Evolutionary conservation across 768 basidiomycete species (phyloP), one percentile per base, ranked within the genome.

Genomic region (Lactarius quietus): DNA sequence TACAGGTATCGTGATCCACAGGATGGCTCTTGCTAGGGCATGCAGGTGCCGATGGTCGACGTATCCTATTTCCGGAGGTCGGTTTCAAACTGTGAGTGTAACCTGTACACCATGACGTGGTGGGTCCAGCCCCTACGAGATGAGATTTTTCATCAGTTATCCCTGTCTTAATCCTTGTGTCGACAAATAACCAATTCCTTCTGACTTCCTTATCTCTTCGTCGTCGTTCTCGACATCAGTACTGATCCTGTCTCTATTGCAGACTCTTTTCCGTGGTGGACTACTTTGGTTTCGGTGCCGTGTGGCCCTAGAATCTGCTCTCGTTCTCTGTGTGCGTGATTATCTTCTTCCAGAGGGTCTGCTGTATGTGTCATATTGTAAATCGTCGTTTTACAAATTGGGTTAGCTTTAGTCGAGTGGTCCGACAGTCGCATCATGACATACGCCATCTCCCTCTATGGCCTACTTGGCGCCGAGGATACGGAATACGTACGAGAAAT

Each of bases 111-210:
- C n/a, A 15, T 39, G 28, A 28, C 41, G 1, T n/a, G n/a, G 20
- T n/a, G 14, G 23, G 17, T 31, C 17, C n/a, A 20, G 28, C n/a
- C n/a, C 17, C 28, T 56, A 10, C 58, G 18, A 59, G 66, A 67
- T 64, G 66, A 67, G 31, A 67, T 20, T 12, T 62, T 33, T 45
- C 45, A 65, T 66, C 66, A 67, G 66, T 67, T 67, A 67, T 67
- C 66, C 66, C 66, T 67, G 66, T 67, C 66, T 67, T 65, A 67
- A 67, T 28, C 55, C 59, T 51, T 58, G 59, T 67, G 66, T 67
- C 66, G 66, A 67, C 57, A 65, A 38, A n/a, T 57, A 43, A 18
- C 17, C 45, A 1, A 33, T 1, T 29, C 18, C 3, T 33, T 59
- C 64, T 65, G 64, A 65, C 18, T 26, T 20, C 9, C 12, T 39